Evolutionary conservation across 2,329 filamentous ascomycete genomes (phyloP), one percentile per base, ranked within the genome.

Genomic region (Fusarium concolor): DNA sequence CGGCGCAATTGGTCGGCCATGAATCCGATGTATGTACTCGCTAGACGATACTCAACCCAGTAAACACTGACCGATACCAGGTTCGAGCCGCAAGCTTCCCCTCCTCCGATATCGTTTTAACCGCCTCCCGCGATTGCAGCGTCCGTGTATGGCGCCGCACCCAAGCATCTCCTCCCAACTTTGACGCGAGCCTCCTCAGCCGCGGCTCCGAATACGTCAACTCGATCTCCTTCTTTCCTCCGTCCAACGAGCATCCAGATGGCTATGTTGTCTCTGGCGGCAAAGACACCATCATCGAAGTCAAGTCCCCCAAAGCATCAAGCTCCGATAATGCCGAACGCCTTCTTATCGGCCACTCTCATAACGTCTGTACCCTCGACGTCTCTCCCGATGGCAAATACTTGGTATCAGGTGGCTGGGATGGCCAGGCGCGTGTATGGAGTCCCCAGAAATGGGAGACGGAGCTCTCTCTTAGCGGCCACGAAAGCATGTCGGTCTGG

Each of bases 341-440:
- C 22, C 85, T 98, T 65, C 85, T 99, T 11, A 83, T 97, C 50
- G 95, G 96, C 14, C 96, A 99, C 77, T 86, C 87, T 20, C 87
- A 92, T 77, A 98, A 98, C 74, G 89, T 99, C 44, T 97, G 95
- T 77, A 87, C 94, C 10, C 81, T 99, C 43, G 93, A 97, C 74
- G 90, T 93, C 17, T 90, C 90, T 50, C 87, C 90, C 2, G 86
- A 89, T 61, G 91, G 90, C 3, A 87, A 82, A 44, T 92, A 89
- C 77, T 85, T 98, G 39, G 90, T 97, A 45, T 98, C 95, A 69
- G 96, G 95, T 31, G 92, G 94, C 73, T 99, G 96, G 96, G 96
- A 99, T 79, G 88, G 88, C 29, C 91, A 94, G 68, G 94, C 93
- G 28, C 90, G 93, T 55, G 82, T 98, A 52, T 99, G 96, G 96